Base-by-base conservation (phyloP, 352 stramenopile genomes). In the Hyphochytrium catenoides region DNA sequence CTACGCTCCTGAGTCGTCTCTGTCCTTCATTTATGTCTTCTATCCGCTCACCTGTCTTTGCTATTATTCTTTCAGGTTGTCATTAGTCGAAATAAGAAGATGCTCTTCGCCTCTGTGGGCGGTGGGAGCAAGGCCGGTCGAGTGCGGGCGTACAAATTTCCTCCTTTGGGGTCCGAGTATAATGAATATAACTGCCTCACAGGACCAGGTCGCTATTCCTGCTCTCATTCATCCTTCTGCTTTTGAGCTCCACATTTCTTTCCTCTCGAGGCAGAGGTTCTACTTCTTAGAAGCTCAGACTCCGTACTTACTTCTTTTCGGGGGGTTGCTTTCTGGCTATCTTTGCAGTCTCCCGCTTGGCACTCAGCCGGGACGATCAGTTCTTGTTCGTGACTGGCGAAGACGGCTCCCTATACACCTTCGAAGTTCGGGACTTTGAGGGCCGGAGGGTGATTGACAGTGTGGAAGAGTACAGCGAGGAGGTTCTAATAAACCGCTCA, bases 361-460 rank as follows among this genome's bases (percentile, higher is more conserved):
- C 26, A 14, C 18, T 73, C 3, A 57, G 55, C 5, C 39, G 38
- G 34, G 77, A 94, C 47, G 84, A 91, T 36, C 66, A 86, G 35
- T 86, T 60, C 34, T 50, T 95, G n/a, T 77, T 94, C 42, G 84
- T 71, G n/a, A 66, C 69, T 4, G 81, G 81, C 25, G 75, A 92
- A 52, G 74, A 88, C 36, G 82, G 83, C 5, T 78, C 62, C 24
- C 31, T 94, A 17, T 84, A 62, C 28, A 79, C 93, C 20, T 89
- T 91, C 25, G 75, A 91, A 38, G 23, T 56, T 0, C 36, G 41
- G 26, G 69, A 86, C 46, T 85, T 83, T 38, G 76, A 83, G 57
- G 68, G 62, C 1, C 56, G 69, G 14, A 51, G 41, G 4, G 45
- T 21, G 7, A 42, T 35, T 17, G 39, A 48, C 32, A 46, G 31